Conservation (phyloP, 2,329 filamentous ascomycete genomes). For the Aspergillus eucalypticola region DNA sequence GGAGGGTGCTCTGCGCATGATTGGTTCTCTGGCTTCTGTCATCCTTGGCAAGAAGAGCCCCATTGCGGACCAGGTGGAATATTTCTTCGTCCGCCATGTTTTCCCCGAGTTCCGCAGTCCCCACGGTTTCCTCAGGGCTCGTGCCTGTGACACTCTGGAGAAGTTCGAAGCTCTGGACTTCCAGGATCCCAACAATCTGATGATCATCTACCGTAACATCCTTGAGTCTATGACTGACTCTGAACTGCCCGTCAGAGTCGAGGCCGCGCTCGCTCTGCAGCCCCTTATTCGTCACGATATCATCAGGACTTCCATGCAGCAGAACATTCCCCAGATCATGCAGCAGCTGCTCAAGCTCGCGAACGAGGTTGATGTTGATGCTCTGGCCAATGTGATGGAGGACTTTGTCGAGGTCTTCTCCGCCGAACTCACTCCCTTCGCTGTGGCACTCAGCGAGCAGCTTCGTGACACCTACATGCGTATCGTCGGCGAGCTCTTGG, state of each 20-base stretch:
- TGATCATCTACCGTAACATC: conserved; percentile 95
- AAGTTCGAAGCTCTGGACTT: conserved; percentile 98
- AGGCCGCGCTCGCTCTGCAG: conserved; percentile 89
- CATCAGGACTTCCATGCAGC: conserved; percentile 92
- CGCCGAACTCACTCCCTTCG: conserved; percentile 93
- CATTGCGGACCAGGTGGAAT: conserved; percentile 95
- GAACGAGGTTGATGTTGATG: conserved; percentile 97
- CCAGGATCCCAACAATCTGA: conserved; percentile 91
- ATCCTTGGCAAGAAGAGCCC: conserved; percentile 98
- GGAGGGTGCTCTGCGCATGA: conserved; percentile 95
- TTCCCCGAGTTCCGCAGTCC: conserved; percentile 95
- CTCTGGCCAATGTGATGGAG: conserved; percentile 97
- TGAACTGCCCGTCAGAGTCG: conserved; percentile 90
- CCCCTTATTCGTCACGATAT: conserved; percentile 93
- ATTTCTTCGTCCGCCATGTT: conserved; percentile 96
- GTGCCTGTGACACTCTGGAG: conserved; percentile 95
- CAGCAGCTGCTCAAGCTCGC: conserved; percentile 95
- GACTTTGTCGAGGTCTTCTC: conserved; percentile 99
- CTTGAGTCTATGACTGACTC: conserved; percentile 94
- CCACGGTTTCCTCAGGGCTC: conserved; percentile 87
- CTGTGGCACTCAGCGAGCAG: conserved; percentile 93
- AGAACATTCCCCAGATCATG: conserved; percentile 98
- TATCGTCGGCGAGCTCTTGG: conserved; percentile 86
- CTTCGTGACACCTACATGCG: conserved; percentile 92
- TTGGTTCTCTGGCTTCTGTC: conserved; percentile 88